Percentiles rank a stretch among this genome's conserved stretches.
These are phyloP conservation scores for Mucor saturninus DNA, from an alignment of 371 early-diverging fungal genomes.

Conservation along the genomic window DNA sequence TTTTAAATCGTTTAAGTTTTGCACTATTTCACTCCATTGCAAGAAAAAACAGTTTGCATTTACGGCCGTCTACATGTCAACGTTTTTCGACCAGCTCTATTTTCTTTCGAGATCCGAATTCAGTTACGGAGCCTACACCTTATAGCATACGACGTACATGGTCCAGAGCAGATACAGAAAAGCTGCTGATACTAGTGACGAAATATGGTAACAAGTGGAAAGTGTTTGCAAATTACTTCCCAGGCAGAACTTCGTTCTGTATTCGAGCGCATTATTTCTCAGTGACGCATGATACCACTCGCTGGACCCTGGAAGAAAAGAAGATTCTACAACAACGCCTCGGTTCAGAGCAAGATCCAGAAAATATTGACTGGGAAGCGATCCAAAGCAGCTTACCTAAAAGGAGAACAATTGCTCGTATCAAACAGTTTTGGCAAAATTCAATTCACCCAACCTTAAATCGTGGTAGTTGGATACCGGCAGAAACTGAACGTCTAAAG, in stretches of 20 bases:
- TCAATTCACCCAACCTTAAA: slow-evolving; percentile 20
- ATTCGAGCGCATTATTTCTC: slow-evolving; percentile 28
- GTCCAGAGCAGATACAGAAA: slow-evolving; percentile 23
- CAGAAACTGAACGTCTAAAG: slow-evolving; percentile 12
- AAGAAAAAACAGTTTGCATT: neutral
- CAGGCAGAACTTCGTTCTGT: slow-evolving; percentile 16
- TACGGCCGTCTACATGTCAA: neutral
- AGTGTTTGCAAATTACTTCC: slow-evolving; percentile 24
- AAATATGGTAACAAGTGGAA: slow-evolving; percentile 29
- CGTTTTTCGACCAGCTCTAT: neutral
- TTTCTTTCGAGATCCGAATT: neutral
- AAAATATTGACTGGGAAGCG: slow-evolving; percentile 21
- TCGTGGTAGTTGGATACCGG: slow-evolving; percentile 24
- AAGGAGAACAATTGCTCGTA: slow-evolving; percentile 12
- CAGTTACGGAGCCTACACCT: neutral
- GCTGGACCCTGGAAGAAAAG: slow-evolving; percentile 29
- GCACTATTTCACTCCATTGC: neutral
- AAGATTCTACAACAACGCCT: slow-evolving; percentile 16
- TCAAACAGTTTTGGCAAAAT: slow-evolving; percentile 20
- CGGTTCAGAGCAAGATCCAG: neutral
- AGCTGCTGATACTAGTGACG: slow-evolving; percentile 10
- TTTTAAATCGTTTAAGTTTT: neutral
- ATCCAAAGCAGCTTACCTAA: slow-evolving; percentile 7
- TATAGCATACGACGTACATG: slow-evolving; percentile 15
- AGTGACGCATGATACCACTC: slow-evolving; percentile 15